Conservation (phyloP, 352 stramenopile species). For the Pythium utonaiense region DNA sequence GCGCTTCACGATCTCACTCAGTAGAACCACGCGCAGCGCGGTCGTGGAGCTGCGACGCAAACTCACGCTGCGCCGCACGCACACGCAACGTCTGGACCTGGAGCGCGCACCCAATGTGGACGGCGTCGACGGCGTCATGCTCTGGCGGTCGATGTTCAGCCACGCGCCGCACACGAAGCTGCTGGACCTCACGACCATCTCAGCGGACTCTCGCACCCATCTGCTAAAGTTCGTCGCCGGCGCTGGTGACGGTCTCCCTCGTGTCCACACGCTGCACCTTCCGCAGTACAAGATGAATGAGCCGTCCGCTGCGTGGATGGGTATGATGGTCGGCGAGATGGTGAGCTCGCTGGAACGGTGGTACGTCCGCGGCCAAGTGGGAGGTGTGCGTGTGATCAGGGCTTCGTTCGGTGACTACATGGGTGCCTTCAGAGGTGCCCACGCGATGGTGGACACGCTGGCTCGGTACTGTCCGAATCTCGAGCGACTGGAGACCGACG, state of each 20-base stretch:
- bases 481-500: not conserved
- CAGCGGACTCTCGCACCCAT: not conserved
- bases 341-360: not conserved
- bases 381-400: not conserved
- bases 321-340: not conserved
- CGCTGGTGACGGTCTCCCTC: not conserved
- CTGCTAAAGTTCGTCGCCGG: not conserved
- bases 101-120: not conserved
- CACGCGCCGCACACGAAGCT: not conserved
- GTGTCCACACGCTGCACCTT: not conserved
- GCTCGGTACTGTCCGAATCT: constrained; percentile 2
- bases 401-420: not conserved
- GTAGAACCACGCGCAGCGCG: not conserved
- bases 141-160: not conserved
- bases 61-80: not conserved
- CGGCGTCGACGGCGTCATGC: not conserved
- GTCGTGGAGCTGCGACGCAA: not conserved
- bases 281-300: not conserved
- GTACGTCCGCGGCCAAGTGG: not conserved
- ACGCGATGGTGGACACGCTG: too few relatives aligned
- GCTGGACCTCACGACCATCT: not conserved
- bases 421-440: too few relatives aligned
- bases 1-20: not conserved
- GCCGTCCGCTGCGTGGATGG: not conserved
- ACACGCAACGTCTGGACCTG: not conserved